Evolutionary conservation across 805 yeast species (phyloP).

Genomic region (Ogataea populi-albae): DNA sequence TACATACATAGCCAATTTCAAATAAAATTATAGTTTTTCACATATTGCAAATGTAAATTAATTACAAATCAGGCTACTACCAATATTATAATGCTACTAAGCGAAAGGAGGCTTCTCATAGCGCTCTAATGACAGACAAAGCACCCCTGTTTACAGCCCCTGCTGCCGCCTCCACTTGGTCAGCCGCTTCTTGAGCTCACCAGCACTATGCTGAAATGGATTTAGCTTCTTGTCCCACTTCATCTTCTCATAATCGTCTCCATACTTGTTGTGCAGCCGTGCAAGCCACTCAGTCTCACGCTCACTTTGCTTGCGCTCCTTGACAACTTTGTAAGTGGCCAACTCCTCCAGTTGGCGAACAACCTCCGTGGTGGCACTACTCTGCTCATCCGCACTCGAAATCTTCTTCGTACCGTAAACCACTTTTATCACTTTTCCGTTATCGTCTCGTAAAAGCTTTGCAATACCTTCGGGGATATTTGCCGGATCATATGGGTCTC

Average conservation of each 20-base stretch:
- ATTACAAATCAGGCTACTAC: too few relatives aligned
- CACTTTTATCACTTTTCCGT: conserved; percentile 63
- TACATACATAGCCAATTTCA: too few relatives aligned
- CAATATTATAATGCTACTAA: too few relatives aligned
- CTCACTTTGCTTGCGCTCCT: conserved; percentile 57
- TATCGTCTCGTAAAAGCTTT: conserved; percentile 64
- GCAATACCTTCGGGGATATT: conserved; percentile 79
- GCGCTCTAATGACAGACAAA: too few relatives aligned
- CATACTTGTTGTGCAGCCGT: conserved; percentile 67
- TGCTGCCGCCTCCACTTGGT: conserved; percentile 58
- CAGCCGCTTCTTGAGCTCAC: conserved; percentile 74
- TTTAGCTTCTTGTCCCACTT: conserved; percentile 87
- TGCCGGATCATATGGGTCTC: conserved; percentile 48
- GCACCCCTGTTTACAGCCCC: too few relatives aligned
- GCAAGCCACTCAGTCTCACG: conserved; percentile 75
- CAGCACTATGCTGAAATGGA: conserved; percentile 78
- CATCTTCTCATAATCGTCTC: conserved; percentile 88
- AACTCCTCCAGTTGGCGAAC: conserved; percentile 66
- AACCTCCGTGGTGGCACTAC: conserved; percentile 46
- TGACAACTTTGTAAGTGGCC: conserved; percentile 43
- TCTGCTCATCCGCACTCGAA: conserved; percentile 9
- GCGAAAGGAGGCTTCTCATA: too few relatives aligned
- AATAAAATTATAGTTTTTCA: too few relatives aligned
- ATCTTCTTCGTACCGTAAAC: conserved; percentile 62
- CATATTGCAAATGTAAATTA: too few relatives aligned